Conservation (phyloP, 306 rosid genomes). For the Parietaria judaica region DNA sequence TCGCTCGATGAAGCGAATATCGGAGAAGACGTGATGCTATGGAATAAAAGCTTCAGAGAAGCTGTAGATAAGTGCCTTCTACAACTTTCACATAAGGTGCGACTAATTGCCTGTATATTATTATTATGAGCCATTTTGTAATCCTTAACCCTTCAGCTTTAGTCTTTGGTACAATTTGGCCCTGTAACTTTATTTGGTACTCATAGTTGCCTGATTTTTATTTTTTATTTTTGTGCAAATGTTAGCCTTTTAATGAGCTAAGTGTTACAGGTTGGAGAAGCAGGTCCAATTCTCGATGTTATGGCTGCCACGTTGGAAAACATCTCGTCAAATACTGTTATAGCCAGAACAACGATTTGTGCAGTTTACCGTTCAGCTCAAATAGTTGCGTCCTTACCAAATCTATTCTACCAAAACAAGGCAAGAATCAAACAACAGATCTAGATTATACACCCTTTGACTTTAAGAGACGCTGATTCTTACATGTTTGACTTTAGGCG, state of each 20-base stretch:
- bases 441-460: too few relatives aligned
- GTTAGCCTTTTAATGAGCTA: slow-evolving; percentile 22
- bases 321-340: slow-evolving; percentile 48
- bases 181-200: background rate
- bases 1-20: slow-evolving; percentile 52
- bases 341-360: slow-evolving; percentile 64
- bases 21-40: slow-evolving; percentile 38
- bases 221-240: slow-evolving; percentile 9
- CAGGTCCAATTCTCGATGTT: slow-evolving; percentile 70
- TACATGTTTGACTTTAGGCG: slow-evolving; percentile 39
- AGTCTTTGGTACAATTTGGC: slow-evolving; percentile 6
- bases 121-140: slow-evolving; percentile 10
- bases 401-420: slow-evolving; percentile 65
- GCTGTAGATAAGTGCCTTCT: slow-evolving; percentile 85
- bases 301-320: slow-evolving; percentile 89
- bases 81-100: slow-evolving; percentile 69
- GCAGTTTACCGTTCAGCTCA: slow-evolving; percentile 70
- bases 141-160: slow-evolving; percentile 11
- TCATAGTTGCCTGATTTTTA: background rate
- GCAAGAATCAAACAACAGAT: slow-evolving; percentile 37
- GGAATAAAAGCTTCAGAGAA: slow-evolving; percentile 61
- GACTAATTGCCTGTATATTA: background rate
- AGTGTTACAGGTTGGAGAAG: slow-evolving; percentile 69
- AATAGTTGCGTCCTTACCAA: slow-evolving; percentile 78
- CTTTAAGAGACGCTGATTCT: slow-evolving; percentile 3